Evolutionary conservation across 2,329 filamentous ascomycete genomes (phyloP).

Genomic region (Phaeosphaeria sp.): DNA sequence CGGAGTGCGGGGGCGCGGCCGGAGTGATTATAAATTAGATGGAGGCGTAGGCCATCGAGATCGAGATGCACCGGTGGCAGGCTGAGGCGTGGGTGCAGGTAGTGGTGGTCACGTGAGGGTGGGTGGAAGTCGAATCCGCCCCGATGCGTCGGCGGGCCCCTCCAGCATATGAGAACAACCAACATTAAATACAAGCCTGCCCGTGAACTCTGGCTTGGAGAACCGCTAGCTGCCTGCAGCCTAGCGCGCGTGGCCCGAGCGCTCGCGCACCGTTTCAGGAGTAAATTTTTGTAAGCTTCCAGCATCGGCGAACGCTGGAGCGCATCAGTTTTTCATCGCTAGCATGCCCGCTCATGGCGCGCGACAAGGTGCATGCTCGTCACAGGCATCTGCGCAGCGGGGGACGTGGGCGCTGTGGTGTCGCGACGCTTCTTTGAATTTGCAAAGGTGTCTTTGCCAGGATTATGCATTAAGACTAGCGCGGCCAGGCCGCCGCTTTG

Average conservation of each 20-base stretch:
- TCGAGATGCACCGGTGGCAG: slow-evolving; percentile 5
- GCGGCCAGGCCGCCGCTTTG: not conserved
- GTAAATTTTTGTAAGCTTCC: slow-evolving; percentile 36
- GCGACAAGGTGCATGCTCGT: not conserved
- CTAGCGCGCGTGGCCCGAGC: slow-evolving; percentile 25
- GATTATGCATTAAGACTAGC: not conserved
- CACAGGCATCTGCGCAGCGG: slow-evolving; percentile 2
- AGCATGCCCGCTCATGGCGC: not conserved
- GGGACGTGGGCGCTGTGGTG: not conserved
- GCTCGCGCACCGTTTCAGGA: slow-evolving; percentile 33
- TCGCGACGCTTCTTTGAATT: not conserved
- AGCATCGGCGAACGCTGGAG: slow-evolving; percentile 24
- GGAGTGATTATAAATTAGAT: slow-evolving; percentile 35
- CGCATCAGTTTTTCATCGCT: not conserved
- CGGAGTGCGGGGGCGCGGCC: slow-evolving; percentile 14
- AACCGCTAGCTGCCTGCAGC: slow-evolving; percentile 12
- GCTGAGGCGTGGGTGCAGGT: slow-evolving; percentile 7
- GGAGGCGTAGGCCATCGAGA: slow-evolving; percentile 31
- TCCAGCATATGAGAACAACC: slow-evolving; percentile 29
- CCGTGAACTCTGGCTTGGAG: not conserved
- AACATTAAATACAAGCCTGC: slow-evolving; percentile 31
- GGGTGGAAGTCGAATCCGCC: slow-evolving; percentile 31
- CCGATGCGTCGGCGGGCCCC: slow-evolving; percentile 35
- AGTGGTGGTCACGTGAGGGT: slow-evolving; percentile 29
- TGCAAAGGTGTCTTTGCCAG: not conserved